Evolutionary conservation across 257 asterid genomes (phyloP), one percentile per base, ranked within the genome.

Genomic region (Handroanthus guayacan): DNA sequence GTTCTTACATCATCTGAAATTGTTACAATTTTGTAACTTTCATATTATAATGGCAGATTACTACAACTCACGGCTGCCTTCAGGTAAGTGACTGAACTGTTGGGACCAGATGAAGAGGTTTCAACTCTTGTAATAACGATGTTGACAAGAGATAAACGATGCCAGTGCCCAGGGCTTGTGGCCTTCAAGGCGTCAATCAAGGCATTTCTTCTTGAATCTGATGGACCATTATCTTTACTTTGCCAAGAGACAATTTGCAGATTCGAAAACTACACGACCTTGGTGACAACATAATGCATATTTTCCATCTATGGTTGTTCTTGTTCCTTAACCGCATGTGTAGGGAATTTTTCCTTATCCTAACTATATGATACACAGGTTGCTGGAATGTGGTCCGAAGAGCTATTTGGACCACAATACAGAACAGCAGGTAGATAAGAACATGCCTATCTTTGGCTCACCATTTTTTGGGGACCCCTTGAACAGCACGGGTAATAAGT

Each of bases 31-130:
- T 25, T 67, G 55, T 47, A 36, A 51, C 54, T 67, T 67, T 76
- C 70, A 37, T 57, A 69, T 56, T 57, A 56, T 57, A 13, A 62
- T 52, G 57, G 37, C 47, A 48, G 64, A 45, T 54, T 65, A 51
- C 7, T 41, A 52, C 61, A 10, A 57, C 45, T 38, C 57, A 47
- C 8, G 16, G n/a, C 44, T 71, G 38, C 17, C 10, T 18, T 58
- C 25, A 25, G 34, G 16, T 58, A n/a, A 41, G 58, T 10, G 12
- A 44, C 0, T 41, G 57, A 52, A 68, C 14, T n/a, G 10, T 12
- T 31, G 61, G 47, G 51, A 34, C 9, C 6, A 31, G 43, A 11
- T 31, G 55, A 11, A 8, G 37, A 75, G 55, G 8, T 20, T 34
- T n/a, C 67, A 31, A 45, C 61, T 61, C 16, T 47, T 44, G 45